Evolutionary conservation across 2,329 filamentous ascomycete genomes (phyloP).

Genomic region (Claviceps monticola): DNA sequence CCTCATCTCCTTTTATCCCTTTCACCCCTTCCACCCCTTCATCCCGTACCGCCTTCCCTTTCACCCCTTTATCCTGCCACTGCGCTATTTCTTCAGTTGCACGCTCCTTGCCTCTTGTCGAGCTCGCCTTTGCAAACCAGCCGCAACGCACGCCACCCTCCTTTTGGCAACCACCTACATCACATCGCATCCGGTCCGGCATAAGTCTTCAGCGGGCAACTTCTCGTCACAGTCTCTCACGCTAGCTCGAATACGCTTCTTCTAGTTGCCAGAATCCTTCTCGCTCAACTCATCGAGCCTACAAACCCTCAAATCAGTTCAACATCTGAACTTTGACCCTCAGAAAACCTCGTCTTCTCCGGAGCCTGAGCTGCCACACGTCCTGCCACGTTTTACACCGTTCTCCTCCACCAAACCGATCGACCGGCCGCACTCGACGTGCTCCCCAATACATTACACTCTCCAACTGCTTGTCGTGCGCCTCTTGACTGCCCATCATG

Average conservation of each 20-base stretch:
- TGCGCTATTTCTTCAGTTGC: slow-evolving; percentile 16
- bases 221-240: slow-evolving; percentile 10
- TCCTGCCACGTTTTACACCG: neutral
- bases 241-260: neutral
- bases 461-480: slow-evolving; percentile 16
- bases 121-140: slow-evolving; percentile 13
- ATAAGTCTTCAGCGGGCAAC: slow-evolving; percentile 6
- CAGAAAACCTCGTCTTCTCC: neutral
- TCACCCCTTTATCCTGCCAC: slow-evolving; percentile 22
- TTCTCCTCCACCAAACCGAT: neutral
- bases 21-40: slow-evolving; percentile 17
- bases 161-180: slow-evolving; percentile 22
- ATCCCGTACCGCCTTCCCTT: slow-evolving; percentile 31
- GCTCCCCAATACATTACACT: slow-evolving; percentile 12
- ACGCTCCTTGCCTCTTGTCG: slow-evolving; percentile 25
- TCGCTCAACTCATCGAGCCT: neutral
- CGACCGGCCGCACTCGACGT: slow-evolving; percentile 25
- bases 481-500: slow-evolving; percentile 42
- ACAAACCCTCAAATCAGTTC: neutral
- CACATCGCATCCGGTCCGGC: slow-evolving; percentile 3
- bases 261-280: neutral
- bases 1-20: neutral
- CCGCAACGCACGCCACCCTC: slow-evolving; percentile 19
- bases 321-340: too few species aligned
- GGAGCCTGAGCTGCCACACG: neutral